phyloP scores from a whole-genome alignment of 2,329 filamentous ascomycete genomes.

The Ophiocordyceps unilateralis region DNA sequence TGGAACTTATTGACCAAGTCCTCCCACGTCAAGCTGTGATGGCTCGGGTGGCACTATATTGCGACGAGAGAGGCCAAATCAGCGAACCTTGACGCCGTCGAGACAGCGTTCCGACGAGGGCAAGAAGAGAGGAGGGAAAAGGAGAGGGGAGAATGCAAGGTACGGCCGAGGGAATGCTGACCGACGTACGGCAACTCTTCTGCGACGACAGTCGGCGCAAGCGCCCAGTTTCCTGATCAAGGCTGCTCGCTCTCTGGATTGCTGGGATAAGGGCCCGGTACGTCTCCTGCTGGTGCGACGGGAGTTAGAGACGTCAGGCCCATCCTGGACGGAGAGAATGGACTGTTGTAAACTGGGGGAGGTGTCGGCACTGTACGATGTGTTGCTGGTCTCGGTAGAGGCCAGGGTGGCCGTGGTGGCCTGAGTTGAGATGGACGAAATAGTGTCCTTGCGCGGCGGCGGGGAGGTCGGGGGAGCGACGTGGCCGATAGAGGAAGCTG shows the following conservation, averaged over 20 bases:
- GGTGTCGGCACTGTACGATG: slow-evolving; percentile 34
- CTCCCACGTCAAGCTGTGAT: slow-evolving; percentile 45
- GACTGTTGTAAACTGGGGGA: slow-evolving; percentile 32
- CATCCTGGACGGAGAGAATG: slow-evolving; percentile 39
- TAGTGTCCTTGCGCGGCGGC: slow-evolving; percentile 29
- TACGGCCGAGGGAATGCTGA: neutral
- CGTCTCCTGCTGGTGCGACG: slow-evolving; percentile 39
- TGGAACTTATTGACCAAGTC: slow-evolving; percentile 37
- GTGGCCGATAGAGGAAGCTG: slow-evolving; percentile 4
- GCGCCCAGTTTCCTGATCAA: slow-evolving; percentile 42
- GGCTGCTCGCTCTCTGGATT: slow-evolving; percentile 41
- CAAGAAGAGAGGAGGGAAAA: neutral
- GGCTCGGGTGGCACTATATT: slow-evolving; percentile 37
- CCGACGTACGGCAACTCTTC: slow-evolving; percentile 39
- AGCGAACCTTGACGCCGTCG: neutral
- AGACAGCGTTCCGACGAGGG: neutral
- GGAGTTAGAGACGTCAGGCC: slow-evolving; percentile 32
- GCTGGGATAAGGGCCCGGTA: slow-evolving; percentile 39
- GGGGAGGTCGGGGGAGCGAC: slow-evolving; percentile 12
- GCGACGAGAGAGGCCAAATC: slow-evolving; percentile 1
- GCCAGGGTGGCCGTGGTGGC: slow-evolving; percentile 25
- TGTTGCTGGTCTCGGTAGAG: slow-evolving; percentile 29
- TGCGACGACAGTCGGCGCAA: slow-evolving; percentile 35
- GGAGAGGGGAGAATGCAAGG: neutral
- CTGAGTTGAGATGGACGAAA: slow-evolving; percentile 34